Evolutionary conservation across 805 yeast genomes (phyloP), one percentile per base, ranked within the genome.

Genomic region (Clavispora santaluciae): DNA sequence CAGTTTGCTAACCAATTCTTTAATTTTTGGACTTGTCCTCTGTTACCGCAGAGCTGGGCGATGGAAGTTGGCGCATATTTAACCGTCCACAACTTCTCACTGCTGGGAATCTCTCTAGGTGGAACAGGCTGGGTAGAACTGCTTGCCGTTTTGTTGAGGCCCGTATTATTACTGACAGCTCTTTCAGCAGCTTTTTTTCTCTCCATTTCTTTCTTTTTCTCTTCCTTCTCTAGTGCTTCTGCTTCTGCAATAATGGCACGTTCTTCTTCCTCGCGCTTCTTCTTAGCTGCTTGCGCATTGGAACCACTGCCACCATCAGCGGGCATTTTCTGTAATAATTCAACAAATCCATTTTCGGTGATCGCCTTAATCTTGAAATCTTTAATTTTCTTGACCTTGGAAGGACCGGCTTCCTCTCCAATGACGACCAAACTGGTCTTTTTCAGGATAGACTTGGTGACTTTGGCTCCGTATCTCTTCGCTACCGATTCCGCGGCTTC

Each of bases 341-440:
- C 79, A 30, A 86, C 63, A 51, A 93, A 89, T 0, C 98, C 98
- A 9, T 77, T 86, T 61, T 93, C 95, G 54, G 79, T 81, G 44
- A 91, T 83, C 30, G 95, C 88, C 61, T 90, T 90, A 40, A 87
- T 78, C 6, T 77, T 74, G 48, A 81, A 68, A 39, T 79, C 76
- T 53, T 78, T 82, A 49, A 95, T 91, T 55, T 82, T 86, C 53
- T 78, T 78, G 33, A 93, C 79, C 61, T 93, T 93, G n/a, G 88
- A 80, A 2, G 98, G 97, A 0, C 99, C 99, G 2, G 99, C 98
- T 50, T 93, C 97, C 39, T 76, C 88, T 6, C 99, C 99, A 22
- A 93, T 71, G 1, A 93, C 97, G 2, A 91, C 95, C 35, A 89
- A 70, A 18, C 88, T 77, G 1, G 99, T 93, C 54, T 83, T 86